Evolutionary conservation across 129 eudicot species (phyloP), one percentile per base, ranked within the genome.

Genomic region (Mikania micrantha): DNA sequence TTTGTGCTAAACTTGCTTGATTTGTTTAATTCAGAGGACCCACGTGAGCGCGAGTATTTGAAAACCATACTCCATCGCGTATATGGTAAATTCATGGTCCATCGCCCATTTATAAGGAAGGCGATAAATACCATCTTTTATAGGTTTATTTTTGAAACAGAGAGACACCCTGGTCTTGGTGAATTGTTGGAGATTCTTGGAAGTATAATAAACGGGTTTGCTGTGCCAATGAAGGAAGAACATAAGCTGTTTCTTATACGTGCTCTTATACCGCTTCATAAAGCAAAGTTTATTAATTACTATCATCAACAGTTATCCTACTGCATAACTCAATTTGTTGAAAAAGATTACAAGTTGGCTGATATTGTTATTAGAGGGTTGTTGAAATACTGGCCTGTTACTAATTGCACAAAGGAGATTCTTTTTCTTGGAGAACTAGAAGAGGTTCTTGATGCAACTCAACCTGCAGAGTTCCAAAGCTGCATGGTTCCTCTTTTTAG

Each of bases 161-260:
- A 81, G 75, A 72, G 84, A 67, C 81, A 81, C 32, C 73, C 79
- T 25, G 90, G 90, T 69, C 77, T 85, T 29, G 87, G 82, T 53
- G 86, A 85, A 74, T 74, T 85, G 61, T 79, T 85, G 75, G 90
- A 85, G 82, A 85, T 85, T 75, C 84, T 81, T 62, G 90, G 86
- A 58, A 85, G 90, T 45, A 85, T 85, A 44, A 85, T 85, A 67
- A 84, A 85, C 56, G 90, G 90, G 13, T 85, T 85, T 79, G 82
- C 87, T 16, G 64, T 85, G 7, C 90, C 90, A 2, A 85, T 85
- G 82, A 85, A 81, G 63, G 87, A 85, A 75, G 87, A 85, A 68
- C 90, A 85, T 80, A 81, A 81, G 63, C 9, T 84, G 82, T 84
- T 81, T 52, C 86, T 81, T 78, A 66, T 78, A 12, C 77, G 86